Conservation (phyloP, 129 eudicot genomes). For the Flaveria brownii region DNA sequence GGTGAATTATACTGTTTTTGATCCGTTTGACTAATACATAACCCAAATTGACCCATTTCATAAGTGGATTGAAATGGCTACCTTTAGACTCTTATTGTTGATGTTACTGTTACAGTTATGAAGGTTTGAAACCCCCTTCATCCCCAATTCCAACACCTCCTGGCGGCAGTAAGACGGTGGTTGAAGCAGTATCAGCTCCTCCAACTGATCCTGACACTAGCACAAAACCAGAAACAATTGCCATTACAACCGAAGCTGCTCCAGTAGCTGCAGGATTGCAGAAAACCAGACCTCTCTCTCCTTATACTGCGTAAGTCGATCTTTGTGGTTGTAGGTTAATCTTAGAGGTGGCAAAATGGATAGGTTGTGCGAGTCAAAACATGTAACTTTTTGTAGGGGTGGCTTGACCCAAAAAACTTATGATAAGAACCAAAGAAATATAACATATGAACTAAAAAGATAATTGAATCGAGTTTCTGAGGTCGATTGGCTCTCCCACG, state of each 20-base stretch:
- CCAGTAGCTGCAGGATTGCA: constrained; percentile 25
- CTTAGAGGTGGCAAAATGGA: constrained; percentile 2
- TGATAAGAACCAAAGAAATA: neutral
- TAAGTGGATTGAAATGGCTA: constrained; percentile 4
- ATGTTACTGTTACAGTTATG: constrained; percentile 49
- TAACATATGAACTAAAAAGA: neutral
- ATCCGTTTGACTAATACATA: neutral
- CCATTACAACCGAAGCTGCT: constrained; percentile 36
- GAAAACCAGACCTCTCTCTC: constrained; percentile 52
- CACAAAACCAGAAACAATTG: constrained; percentile 11
- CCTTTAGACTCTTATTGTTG: neutral
- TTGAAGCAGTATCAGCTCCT: constrained; percentile 32
- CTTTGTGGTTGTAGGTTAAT: neutral
- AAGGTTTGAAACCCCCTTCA: constrained; percentile 75
- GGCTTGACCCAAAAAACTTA: neutral
- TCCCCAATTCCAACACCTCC: constrained; percentile 73
- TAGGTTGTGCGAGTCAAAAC: neutral
- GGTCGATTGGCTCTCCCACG: neutral
- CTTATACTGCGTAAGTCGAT: constrained; percentile 51
- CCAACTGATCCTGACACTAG: constrained; percentile 37
- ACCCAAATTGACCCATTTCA: neutral
- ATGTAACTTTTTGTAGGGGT: neutral
- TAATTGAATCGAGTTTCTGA: neutral
- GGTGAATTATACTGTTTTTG: neutral
- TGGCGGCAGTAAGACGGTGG: constrained; percentile 39